Percentiles rank a stretch among this genome's conserved stretches.
These are phyloP conservation scores for Colletotrichum australisinense DNA, from an alignment of 2,329 filamentous ascomycete genomes.

Conservation along the genomic window DNA sequence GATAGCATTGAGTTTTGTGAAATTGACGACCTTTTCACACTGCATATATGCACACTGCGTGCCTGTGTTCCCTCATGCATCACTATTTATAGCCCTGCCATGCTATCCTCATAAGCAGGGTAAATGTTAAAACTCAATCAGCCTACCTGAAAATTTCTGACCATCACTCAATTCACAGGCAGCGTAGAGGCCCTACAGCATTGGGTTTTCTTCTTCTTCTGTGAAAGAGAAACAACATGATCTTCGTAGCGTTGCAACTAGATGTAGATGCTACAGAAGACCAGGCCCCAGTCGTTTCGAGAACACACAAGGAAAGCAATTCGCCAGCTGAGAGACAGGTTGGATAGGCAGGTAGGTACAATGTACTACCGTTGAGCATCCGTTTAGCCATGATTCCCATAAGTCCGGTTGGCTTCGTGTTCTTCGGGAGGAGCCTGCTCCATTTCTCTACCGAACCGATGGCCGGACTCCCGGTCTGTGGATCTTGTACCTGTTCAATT, in stretches of 20 bases:
- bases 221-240: not conserved
- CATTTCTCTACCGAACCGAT: constrained; percentile 13
- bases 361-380: not conserved
- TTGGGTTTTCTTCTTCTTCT: constrained; percentile 12
- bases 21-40: constrained; percentile 3
- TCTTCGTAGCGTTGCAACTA: not conserved
- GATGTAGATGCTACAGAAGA: not conserved
- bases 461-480: constrained; percentile 4
- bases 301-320: too few species aligned
- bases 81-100: constrained; percentile 12
- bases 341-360: too few species aligned
- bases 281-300: not conserved
- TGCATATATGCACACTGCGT: not conserved
- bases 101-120: not conserved
- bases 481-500: not conserved
- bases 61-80: not conserved
- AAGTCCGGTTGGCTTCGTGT: too few species aligned
- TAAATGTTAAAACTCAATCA: not conserved
- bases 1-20: not conserved
- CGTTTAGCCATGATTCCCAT: not conserved
- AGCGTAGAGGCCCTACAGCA: not conserved
- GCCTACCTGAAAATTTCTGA: not conserved
- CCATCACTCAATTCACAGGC: not conserved
- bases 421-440: not conserved
- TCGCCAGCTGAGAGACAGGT: not conserved